Base-by-base conservation (phyloP, 1,284 basidiomycete species). In the Fomes fomentarius region DNA sequence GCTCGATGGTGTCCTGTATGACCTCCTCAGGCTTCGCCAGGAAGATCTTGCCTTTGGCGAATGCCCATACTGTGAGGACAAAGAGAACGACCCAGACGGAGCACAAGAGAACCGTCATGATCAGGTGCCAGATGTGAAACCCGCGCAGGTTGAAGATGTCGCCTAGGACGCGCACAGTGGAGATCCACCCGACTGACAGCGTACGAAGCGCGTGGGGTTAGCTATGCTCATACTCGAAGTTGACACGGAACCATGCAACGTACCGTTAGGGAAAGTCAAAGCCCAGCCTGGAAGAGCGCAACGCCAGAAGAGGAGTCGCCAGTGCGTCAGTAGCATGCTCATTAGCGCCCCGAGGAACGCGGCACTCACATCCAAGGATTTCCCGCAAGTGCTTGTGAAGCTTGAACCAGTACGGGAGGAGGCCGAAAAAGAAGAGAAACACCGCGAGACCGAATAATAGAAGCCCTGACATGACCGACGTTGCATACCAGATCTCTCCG, bases 321-420 rank as follows among this genome's bases (percentile, higher is more conserved):
- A n/a, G n/a, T n/a, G n/a, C n/a, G n/a, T 52, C 31, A 26, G 39
- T 22, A 11, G 11, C 22, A 22, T 21, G n/a, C 47, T 28, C 26
- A 15, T 4, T 21, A 37, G 39, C 40, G 37, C 24, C 34, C 24
- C 25, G 22, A 38, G 17, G 42, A 40, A 38, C 53, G 47, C 28
- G 38, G n/a, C n/a, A 60, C 74, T 62, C 55, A 75, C 77, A 79
- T 50, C 77, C 77, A n/a, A 80, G 71, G 50, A 80, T 80, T 54
- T 80, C 77, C 52, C 69, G 64, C 40, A 80, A 68, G 46, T 75
- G 67, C 66, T 77, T 79, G 66, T 78, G 74, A 21, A 79, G 50
- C 63, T 79, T 80, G 71, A 77, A 79, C 75, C 76, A 78, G 57
- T 77, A 79, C 19, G 77, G 77, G 15, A 79, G 57, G 15, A 72